These are phyloP conservation scores for Fusarium scirpi DNA, from an alignment of 2,329 filamentous ascomycete species.

Conservation along the genomic window DNA sequence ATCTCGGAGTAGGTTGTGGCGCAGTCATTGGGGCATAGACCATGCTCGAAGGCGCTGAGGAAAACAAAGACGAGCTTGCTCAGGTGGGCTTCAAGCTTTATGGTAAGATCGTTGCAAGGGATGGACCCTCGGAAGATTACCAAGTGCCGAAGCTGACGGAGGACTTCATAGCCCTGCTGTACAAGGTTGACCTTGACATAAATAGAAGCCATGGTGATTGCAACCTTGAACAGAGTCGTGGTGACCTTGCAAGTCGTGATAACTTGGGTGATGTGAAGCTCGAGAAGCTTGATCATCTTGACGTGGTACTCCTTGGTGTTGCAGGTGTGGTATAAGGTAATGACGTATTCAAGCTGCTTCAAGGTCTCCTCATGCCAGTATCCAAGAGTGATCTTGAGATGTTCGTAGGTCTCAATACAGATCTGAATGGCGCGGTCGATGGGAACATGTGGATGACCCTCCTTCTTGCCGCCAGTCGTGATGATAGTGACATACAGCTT, in stretches of 20 bases:
- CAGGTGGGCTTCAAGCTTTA: constrained; percentile 54
- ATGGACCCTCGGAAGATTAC: constrained; percentile 55
- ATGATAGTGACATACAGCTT: constrained; percentile 58
- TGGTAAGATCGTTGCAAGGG: constrained; percentile 54
- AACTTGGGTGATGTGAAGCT: constrained; percentile 56
- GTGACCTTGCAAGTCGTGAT: constrained; percentile 53
- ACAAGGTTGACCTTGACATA: constrained; percentile 58
- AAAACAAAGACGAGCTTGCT: constrained; percentile 58
- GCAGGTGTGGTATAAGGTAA: constrained; percentile 56
- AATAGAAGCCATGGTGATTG: constrained; percentile 59
- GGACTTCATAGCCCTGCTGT: constrained; percentile 56
- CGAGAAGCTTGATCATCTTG: constrained; percentile 55
- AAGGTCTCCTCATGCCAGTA: constrained; percentile 61
- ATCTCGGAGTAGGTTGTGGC: constrained; percentile 57
- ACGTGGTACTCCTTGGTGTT: constrained; percentile 54
- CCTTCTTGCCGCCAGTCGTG: constrained; percentile 52
- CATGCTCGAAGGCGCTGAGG: constrained; percentile 59
- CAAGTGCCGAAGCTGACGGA: constrained; percentile 63
- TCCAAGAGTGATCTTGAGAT: constrained; percentile 58
- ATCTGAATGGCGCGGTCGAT: constrained; percentile 52
- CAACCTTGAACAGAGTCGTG: constrained; percentile 62
- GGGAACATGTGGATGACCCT: constrained; percentile 50
- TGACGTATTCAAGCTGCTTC: constrained; percentile 56
- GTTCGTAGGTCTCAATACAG: constrained; percentile 56
- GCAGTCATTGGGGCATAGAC: constrained; percentile 50